A percentile compares a stretch with the other conserved stretches of the same genome.
phyloP scores from a whole-genome alignment of 148 eudicot genomes.

The Rhododendron williamsianum region DNA sequence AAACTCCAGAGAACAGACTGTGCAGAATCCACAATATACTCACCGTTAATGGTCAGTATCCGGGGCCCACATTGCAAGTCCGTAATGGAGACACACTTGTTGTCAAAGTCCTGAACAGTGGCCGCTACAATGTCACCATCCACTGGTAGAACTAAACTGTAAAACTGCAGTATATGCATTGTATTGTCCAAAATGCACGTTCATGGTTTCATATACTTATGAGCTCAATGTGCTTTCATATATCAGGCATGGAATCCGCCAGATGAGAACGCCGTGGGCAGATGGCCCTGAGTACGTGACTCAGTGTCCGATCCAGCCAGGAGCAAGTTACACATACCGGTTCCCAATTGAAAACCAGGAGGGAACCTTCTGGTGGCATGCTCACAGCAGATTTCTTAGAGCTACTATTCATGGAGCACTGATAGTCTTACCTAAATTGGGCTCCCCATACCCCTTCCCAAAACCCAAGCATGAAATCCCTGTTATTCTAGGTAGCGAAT shows the following conservation, averaged over 20 bases:
- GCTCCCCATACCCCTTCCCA: constrained; percentile 53
- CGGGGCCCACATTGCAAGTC: constrained; percentile 69
- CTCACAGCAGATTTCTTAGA: constrained; percentile 69
- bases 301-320: constrained; percentile 69
- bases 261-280: constrained; percentile 71
- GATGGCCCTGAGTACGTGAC: constrained; percentile 78
- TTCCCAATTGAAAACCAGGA: constrained; percentile 59
- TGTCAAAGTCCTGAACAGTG: constrained; percentile 55
- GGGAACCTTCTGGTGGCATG: constrained; percentile 90
- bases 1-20: constrained; percentile 50
- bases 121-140: constrained; percentile 59
- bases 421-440: constrained; percentile 51
- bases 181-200: background rate
- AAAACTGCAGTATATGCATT: background rate
- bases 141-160: constrained; percentile 52
- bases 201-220: background rate
- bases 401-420: constrained; percentile 72
- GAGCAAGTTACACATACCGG: constrained; percentile 61
- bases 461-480: constrained; percentile 57
- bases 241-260: constrained; percentile 66
- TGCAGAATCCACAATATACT: constrained; percentile 50
- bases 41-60: constrained; percentile 81
- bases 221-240: background rate
- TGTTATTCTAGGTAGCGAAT: constrained; percentile 46
- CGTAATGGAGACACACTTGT: constrained; percentile 65